A percentile compares a stretch with the other conserved stretches of the same genome.
phyloP scores from a whole-genome alignment of 2,329 filamentous ascomycete species.

The Helotiales sp. region DNA sequence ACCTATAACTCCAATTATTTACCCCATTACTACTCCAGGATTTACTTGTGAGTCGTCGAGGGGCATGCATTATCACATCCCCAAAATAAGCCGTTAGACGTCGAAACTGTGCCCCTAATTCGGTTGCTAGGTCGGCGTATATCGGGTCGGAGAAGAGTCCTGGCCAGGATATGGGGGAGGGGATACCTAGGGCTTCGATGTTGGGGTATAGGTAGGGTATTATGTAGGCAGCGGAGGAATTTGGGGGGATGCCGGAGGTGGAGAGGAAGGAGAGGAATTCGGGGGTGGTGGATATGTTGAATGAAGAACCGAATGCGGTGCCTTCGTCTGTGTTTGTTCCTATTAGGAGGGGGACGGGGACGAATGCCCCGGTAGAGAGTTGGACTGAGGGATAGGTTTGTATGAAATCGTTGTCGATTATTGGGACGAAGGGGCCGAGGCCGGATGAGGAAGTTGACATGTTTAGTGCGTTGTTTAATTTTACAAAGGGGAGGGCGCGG shows the following conservation, averaged over 20 bases:
- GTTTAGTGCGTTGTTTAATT: conserved; percentile 32
- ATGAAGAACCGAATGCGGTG: conserved; percentile 40
- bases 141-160: conserved; percentile 23
- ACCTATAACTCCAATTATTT: conserved; percentile 42
- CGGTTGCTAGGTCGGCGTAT: conserved; percentile 14
- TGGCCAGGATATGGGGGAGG: conserved; percentile 31
- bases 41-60: conserved; percentile 11
- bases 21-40: conserved; percentile 19
- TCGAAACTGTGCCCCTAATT: conserved; percentile 37
- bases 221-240: conserved; percentile 9
- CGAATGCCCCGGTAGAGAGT: conserved; percentile 43
- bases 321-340: conserved; percentile 40
- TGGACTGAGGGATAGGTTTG: conserved; percentile 52
- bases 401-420: conserved; percentile 41
- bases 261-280: conserved; percentile 16
- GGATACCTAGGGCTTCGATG: conserved; percentile 48
- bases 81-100: conserved; percentile 18
- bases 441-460: conserved; percentile 27
- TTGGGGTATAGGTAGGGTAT: conserved; percentile 52
- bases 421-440: conserved; percentile 37
- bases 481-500: conserved; percentile 28
- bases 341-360: conserved; percentile 44
- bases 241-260: not conserved
- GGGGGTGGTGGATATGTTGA: conserved; percentile 30
- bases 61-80: conserved; percentile 14